Base-by-base conservation (phyloP, 305 asterid genomes). In the Ilex paraguariensis region DNA sequence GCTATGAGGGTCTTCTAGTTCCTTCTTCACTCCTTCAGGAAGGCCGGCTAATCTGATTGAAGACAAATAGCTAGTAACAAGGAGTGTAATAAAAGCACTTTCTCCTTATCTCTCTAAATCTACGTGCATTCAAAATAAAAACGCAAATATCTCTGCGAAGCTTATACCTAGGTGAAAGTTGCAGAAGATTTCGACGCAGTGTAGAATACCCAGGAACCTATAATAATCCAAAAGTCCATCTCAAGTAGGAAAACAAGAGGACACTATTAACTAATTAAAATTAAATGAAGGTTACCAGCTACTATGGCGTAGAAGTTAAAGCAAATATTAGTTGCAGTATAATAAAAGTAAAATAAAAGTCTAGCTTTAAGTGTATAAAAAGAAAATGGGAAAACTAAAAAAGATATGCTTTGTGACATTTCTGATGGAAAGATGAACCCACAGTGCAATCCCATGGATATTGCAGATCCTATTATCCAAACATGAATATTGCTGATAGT, bases 151-250 rank as follows among this genome's bases (percentile, higher is more conserved):
- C 55, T 60, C 53, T 40, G 15, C 49, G 50, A 64, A 65, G 56
- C 68, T 57, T 75, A 56, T 84, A 88, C 98, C 85, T 79, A 67
- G 95, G 97, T 46, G 97, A 84, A 73, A 91, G 91, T 36, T 51
- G 74, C 53, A 91, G 90, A 59, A 91, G 97, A 79, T 73, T 83
- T 61, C 62, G 79, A 65, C 98, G 95, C 76, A 90, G 74, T 62
- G 75, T 60, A 59, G 79, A 65, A 74, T 87, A 91, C 45, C 95
- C 95, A 59, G 98, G 98, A 62, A 91, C 96, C 95, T 88, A 73
- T 59, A 79, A 56, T 36, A 57, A 53, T 54, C 28, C 28, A 61
- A 59, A 31, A 59, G 58, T 36, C 7, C 2, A 36, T 36, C 42
- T 36, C 42, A 36, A 36, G 42, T 36, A 36, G 42, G 42, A 5